A percentile compares a stretch with the other conserved stretches of the same genome.
These are phyloP conservation scores for Colletotrichum agaves DNA, from an alignment of 2,329 filamentous ascomycete species.

Conservation along the genomic window DNA sequence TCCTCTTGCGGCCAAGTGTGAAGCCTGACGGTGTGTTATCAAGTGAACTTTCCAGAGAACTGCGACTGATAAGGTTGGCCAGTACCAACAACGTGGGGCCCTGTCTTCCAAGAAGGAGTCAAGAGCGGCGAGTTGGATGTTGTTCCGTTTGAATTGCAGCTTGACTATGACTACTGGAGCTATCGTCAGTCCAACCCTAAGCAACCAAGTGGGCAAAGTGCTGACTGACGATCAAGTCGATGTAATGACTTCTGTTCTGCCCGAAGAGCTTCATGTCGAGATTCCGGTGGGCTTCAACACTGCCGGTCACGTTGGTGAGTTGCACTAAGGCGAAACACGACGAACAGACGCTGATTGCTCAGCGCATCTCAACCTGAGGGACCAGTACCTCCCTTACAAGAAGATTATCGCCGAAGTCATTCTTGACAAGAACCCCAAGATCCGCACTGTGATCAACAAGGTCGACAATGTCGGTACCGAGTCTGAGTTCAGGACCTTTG, in stretches of 20 bases:
- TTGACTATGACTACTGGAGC: slow-evolving; percentile 89
- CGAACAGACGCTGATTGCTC: slow-evolving; percentile 21
- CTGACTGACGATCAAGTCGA: slow-evolving; percentile 66
- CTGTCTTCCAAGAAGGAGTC: slow-evolving; percentile 74
- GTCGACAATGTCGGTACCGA: slow-evolving; percentile 86
- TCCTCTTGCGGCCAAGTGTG: slow-evolving; percentile 68
- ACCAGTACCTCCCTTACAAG: slow-evolving; percentile 87
- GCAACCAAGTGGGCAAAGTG: too few relatives aligned
- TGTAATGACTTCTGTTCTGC: slow-evolving; percentile 83
- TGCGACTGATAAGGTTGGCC: background rate
- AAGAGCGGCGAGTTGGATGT: slow-evolving; percentile 75
- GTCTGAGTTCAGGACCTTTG: slow-evolving; percentile 90
- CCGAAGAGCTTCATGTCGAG: slow-evolving; percentile 81
- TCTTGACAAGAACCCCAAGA: slow-evolving; percentile 85
- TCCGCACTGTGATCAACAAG: slow-evolving; percentile 96
- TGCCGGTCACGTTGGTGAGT: slow-evolving; percentile 84
- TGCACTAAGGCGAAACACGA: slow-evolving; percentile 35
- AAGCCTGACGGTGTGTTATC: slow-evolving; percentile 59
- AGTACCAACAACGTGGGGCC: slow-evolving; percentile 82
- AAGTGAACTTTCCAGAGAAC: too few relatives aligned
- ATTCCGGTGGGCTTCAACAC: slow-evolving; percentile 88
- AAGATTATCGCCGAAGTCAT: slow-evolving; percentile 85
- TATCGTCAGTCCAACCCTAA: slow-evolving; percentile 68
- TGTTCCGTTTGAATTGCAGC: slow-evolving; percentile 77
- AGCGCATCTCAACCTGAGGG: slow-evolving; percentile 92